These are phyloP conservation scores for Penicillium silybi DNA, from an alignment of 495 filamentous ascomycete genomes.

Conservation along the genomic window DNA sequence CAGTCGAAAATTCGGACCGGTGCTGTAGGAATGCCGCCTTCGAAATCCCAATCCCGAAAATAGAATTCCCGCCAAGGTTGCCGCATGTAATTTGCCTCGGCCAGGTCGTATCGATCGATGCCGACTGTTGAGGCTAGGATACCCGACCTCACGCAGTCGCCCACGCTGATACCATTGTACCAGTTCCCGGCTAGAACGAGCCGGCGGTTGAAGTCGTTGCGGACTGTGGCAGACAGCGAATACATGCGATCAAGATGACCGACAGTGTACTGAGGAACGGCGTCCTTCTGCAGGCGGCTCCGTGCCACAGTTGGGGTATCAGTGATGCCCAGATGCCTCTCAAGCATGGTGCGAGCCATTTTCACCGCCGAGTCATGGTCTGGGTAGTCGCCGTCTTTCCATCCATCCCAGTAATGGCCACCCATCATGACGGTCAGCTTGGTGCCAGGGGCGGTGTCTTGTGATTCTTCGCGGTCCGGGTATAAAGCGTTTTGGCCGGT, in stretches of 20 bases:
- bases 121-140: constrained; percentile 35
- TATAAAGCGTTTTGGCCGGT: not conserved
- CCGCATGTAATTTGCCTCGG: constrained; percentile 18
- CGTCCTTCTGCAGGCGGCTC: constrained; percentile 64
- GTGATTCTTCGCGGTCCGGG: constrained; percentile 23
- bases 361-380: constrained; percentile 56
- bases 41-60: constrained; percentile 24
- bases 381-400: constrained; percentile 48
- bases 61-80: constrained; percentile 18
- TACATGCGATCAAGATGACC: constrained; percentile 66
- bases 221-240: constrained; percentile 52
- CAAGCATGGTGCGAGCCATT: constrained; percentile 65
- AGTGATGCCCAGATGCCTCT: constrained; percentile 68
- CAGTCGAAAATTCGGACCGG: constrained; percentile 23
- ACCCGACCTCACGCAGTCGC: constrained; percentile 56
- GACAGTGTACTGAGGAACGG: constrained; percentile 85
- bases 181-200: constrained; percentile 77
- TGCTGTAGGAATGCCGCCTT: constrained; percentile 34
- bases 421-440: constrained; percentile 95
- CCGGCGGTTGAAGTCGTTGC: constrained; percentile 53
- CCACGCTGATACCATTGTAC: constrained; percentile 62
- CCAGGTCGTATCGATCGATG: constrained; percentile 24
- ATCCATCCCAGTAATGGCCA: constrained; percentile 84
- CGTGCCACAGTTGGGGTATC: constrained; percentile 52
- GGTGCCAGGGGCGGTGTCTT: constrained; percentile 60